Base-by-base conservation (phyloP, 768 basidiomycete genomes). In the Lentinula boryana region DNA sequence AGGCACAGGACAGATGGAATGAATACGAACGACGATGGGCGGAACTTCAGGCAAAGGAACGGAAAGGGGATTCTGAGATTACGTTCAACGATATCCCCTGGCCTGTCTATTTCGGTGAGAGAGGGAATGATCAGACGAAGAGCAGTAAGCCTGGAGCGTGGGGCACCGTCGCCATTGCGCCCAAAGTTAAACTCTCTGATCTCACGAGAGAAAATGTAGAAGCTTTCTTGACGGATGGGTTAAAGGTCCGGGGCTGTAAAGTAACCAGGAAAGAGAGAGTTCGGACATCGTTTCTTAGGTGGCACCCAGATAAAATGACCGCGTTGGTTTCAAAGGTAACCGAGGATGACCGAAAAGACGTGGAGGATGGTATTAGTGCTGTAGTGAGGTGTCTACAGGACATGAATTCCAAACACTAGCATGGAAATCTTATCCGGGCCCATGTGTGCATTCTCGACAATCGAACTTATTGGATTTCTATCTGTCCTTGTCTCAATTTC, bases 231-330 rank as follows among this genome's bases (percentile, higher is more conserved):
- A 72, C 84, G 33, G 78, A 76, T 6, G 67, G 74, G 12, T 70
- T 83, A 60, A 68, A 65, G 55, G 76, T 85, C 4, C 69, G 80
- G 52, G 71, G 73, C 21, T 76, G 72, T 33, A 71, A 64, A 0
- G 72, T 71, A 38, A 79, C 80, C 58, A 74, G 67, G 64, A 83
- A 78, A 70, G 84, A 85, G 48, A 74, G 81, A 43, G 71, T 90
- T 5, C 78, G 88, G 36, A 78, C 76, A 52, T 83, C 85, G 0
- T 70, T 91, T 48, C 70, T 90, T 60, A 77, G 85, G 8, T 89
- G 85, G 81, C 87, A 87, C 67, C 86, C 87, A 1, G 86, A 88
- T 68, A 88, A 87, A 72, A 73, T 82, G 64, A 75, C 78, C 3
- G 59, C 63, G 2, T 62, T 85, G 15, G 65, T 84, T n/a, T 63